Conservation (phyloP, 176 grass and related monocot genomes). For the Oryza coarctata region DNA sequence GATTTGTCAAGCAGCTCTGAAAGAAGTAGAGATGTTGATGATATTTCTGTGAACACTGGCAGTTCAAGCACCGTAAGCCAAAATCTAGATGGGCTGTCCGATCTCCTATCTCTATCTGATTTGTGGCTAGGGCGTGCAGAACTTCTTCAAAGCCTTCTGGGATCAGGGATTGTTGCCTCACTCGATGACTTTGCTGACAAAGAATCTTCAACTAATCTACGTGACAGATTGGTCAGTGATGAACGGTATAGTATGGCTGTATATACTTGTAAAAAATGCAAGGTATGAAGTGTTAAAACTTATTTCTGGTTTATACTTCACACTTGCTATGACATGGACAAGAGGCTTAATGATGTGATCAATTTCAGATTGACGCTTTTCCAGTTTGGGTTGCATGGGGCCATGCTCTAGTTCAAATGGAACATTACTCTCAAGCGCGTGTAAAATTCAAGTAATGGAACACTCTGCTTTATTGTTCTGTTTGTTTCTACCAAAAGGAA, state of each 20-base stretch:
- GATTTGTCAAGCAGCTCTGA: conserved; percentile 75
- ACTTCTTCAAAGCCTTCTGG: conserved; percentile 92
- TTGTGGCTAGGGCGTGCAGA: conserved; percentile 90
- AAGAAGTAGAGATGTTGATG: conserved; percentile 73
- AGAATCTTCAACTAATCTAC: conserved; percentile 72
- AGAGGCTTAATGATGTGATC: conserved; percentile 24
- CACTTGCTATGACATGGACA: not conserved
- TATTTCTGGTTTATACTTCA: conserved; percentile 27
- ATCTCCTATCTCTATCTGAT: conserved; percentile 72
- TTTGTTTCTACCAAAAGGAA: not conserved
- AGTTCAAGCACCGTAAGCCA: conserved; percentile 69
- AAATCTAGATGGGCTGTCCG: conserved; percentile 63
- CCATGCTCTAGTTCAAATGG: conserved; percentile 93
- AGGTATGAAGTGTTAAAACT: conserved; percentile 54
- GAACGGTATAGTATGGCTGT: conserved; percentile 97
- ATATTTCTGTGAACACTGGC: conserved; percentile 52
- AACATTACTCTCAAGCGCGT: conserved; percentile 96
- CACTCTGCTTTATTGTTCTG: conserved; percentile 19
- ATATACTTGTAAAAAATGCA: conserved; percentile 99
- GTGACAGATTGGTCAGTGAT: conserved; percentile 76
- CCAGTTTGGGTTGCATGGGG: conserved; percentile 97
- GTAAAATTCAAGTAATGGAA: conserved; percentile 93
- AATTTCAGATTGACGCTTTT: conserved; percentile 82
- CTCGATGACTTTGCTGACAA: conserved; percentile 93
- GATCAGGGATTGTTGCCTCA: conserved; percentile 87